Evolutionary conservation across 306 rosid species (phyloP).

Genomic region (Trichosanthes cucumerina): DNA sequence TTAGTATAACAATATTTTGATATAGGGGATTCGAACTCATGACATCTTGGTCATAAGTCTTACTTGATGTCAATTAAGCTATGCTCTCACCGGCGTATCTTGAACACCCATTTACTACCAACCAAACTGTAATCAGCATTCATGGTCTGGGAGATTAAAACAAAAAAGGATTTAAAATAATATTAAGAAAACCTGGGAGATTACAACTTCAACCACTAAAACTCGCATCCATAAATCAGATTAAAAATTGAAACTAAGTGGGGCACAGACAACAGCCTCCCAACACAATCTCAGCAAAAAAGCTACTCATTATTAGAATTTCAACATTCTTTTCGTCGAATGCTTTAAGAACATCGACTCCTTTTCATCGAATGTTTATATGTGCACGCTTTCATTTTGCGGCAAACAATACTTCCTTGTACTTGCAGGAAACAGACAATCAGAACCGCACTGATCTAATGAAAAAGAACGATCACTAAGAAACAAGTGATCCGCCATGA

Average conservation of each 20-base stretch:
- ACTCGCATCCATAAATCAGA: neutral
- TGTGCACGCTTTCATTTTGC: neutral
- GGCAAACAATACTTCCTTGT: neutral
- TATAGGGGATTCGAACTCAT: too few relatives aligned
- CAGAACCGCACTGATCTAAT: neutral
- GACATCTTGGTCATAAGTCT: too few relatives aligned
- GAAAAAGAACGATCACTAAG: conserved; percentile 17
- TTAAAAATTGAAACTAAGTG: neutral
- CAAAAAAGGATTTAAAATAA: neutral
- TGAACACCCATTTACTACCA: neutral
- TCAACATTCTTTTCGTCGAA: neutral
- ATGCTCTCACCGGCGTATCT: too few relatives aligned
- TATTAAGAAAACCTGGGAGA: neutral
- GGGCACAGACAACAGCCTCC: neutral
- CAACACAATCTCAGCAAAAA: neutral
- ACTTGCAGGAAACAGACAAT: neutral
- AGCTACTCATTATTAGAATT: neutral
- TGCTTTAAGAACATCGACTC: neutral
- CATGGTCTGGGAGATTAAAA: neutral
- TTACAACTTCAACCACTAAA: neutral
- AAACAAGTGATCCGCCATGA: conserved; percentile 10
- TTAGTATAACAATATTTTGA: too few relatives aligned
- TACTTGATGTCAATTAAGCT: too few relatives aligned
- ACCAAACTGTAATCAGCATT: neutral
- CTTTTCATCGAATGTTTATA: neutral